These are phyloP conservation scores for Crepidotus variabilis DNA, from an alignment of 768 basidiomycete species.

Conservation along the genomic window DNA sequence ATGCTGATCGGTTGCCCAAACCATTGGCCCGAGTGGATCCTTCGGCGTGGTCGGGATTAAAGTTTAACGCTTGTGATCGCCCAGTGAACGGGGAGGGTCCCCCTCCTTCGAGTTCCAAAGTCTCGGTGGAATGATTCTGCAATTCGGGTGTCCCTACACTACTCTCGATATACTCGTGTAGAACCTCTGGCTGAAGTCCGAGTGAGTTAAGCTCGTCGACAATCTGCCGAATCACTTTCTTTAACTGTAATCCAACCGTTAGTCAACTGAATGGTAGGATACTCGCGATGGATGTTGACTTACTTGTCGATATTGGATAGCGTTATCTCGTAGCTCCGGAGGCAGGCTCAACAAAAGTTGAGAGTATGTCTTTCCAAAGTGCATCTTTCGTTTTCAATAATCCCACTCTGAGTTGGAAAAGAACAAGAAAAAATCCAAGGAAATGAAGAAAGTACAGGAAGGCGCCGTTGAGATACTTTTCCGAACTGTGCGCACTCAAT, in stretches of 20 bases:
- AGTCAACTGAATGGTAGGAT: too few relatives aligned
- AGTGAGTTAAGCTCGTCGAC: slow-evolving; percentile 72
- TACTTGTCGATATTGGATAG: slow-evolving; percentile 84
- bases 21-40: slow-evolving; percentile 12
- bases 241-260: slow-evolving; percentile 52
- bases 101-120: not conserved
- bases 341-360: slow-evolving; percentile 66
- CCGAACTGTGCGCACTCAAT: not conserved
- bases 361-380: slow-evolving; percentile 69
- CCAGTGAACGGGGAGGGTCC: not conserved
- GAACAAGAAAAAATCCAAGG: not conserved
- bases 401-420: not conserved
- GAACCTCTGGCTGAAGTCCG: slow-evolving; percentile 50
- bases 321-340: slow-evolving; percentile 69
- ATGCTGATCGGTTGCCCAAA: not conserved
- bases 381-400: slow-evolving; percentile 39
- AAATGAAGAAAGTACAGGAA: not conserved
- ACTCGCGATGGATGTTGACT: not conserved
- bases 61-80: too few relatives aligned
- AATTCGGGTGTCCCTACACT: not conserved
- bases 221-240: slow-evolving; percentile 84
- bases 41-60: not conserved
- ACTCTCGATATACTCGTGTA: slow-evolving; percentile 37
- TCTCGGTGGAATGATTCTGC: not conserved
- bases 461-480: too few relatives aligned